These are phyloP conservation scores for Filobasidium uniguttulatum DNA, from an alignment of 1,284 basidiomycete species.

Conservation along the genomic window DNA sequence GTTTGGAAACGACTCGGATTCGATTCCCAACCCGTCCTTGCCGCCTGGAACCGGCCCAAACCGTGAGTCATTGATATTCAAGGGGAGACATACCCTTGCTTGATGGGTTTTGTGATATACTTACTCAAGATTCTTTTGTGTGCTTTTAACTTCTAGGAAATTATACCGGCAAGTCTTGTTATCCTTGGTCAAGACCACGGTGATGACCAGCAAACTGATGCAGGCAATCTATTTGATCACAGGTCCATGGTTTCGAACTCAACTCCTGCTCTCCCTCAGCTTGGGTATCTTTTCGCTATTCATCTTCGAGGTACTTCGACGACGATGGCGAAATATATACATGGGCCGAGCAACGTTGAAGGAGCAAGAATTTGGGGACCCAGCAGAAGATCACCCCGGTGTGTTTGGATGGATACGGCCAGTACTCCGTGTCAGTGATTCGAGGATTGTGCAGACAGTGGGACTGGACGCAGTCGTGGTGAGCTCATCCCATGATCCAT, in stretches of 20 bases:
- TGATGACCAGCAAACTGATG: not conserved
- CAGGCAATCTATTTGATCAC: not conserved
- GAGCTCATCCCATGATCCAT: too few relatives aligned
- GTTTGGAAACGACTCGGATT: too few relatives aligned
- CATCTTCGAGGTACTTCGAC: conserved; percentile 73
- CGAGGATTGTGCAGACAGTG: conserved; percentile 83
- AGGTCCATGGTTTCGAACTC: conserved; percentile 55
- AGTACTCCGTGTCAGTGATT: conserved; percentile 76
- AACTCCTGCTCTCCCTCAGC: conserved; percentile 60
- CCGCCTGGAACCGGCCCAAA: conserved; percentile 1
- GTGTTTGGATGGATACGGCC: conserved; percentile 95
- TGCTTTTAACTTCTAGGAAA: not conserved
- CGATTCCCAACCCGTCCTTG: too few relatives aligned
- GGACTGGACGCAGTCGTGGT: conserved; percentile 91
- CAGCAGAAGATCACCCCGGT: conserved; percentile 6
- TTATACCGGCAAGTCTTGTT: not conserved
- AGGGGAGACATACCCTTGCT: not conserved
- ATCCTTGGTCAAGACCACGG: not conserved
- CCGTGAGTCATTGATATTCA: not conserved
- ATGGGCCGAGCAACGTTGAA: conserved; percentile 48
- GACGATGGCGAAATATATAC: conserved; percentile 75
- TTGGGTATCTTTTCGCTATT: conserved; percentile 73
- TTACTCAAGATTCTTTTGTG: too few relatives aligned
- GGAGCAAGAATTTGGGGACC: conserved; percentile 51
- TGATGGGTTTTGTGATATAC: not conserved